phyloP scores from a whole-genome alignment of 1,284 basidiomycete species.

The Cryptococcus sp. region DNA sequence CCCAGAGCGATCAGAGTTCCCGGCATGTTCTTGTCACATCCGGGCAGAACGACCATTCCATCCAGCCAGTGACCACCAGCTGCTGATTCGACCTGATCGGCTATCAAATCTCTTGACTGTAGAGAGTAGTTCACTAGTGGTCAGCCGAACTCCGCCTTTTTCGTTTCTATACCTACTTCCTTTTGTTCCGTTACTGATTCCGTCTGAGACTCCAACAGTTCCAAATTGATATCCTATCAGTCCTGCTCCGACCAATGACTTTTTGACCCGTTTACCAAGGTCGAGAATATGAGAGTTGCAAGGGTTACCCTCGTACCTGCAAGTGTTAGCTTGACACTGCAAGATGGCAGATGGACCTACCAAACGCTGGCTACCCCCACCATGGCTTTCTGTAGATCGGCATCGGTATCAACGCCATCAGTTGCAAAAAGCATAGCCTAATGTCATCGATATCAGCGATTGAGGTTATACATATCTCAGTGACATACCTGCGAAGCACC shows the following conservation, averaged over 20 bases:
- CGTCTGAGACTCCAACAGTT: conserved; percentile 93
- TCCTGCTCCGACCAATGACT: conserved; percentile 62
- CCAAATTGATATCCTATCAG: conserved; percentile 96
- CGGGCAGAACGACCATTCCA: conserved; percentile 92
- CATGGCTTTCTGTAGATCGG: conserved; percentile 89
- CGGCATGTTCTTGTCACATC: conserved; percentile 98
- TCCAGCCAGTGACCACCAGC: conserved; percentile 99
- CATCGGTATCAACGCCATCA: conserved; percentile 71
- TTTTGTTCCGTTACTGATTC: conserved; percentile 91
- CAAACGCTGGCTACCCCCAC: conserved; percentile 91
- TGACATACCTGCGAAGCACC: conserved; percentile 75
- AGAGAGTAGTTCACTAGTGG: conserved; percentile 76
- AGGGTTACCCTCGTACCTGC: conserved; percentile 86
- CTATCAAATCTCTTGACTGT: conserved; percentile 93
- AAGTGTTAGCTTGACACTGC: background rate
- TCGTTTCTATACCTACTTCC: conserved; percentile 52
- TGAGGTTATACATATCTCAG: background rate
- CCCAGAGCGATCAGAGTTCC: conserved; percentile 90
- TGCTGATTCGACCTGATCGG: conserved; percentile 91
- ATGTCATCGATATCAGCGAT: background rate
- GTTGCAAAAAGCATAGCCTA: conserved; percentile 96
- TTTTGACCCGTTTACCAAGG: conserved; percentile 79
- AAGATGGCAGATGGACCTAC: conserved; percentile 52
- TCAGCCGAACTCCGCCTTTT: background rate
- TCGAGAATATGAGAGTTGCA: conserved; percentile 83